phyloP scores from a whole-genome alignment of 345 rosid genomes.

The Linum tenue region DNA sequence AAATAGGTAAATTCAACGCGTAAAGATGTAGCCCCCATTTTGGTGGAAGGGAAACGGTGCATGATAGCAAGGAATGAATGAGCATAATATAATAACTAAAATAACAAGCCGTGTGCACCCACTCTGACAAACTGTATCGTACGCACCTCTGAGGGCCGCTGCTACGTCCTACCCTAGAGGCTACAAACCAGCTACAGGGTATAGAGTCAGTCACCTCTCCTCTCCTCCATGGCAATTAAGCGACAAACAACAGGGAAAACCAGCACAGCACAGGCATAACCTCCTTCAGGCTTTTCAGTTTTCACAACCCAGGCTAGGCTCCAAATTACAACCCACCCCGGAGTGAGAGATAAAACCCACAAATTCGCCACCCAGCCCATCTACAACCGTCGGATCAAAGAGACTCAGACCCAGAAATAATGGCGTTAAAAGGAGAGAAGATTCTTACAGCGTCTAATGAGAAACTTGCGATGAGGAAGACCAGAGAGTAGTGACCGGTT shows the following conservation, averaged over 20 bases:
- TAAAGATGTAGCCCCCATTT: constrained; percentile 1
- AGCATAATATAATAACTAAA: not conserved
- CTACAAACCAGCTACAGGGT: not conserved
- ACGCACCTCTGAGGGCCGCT: constrained; percentile 14
- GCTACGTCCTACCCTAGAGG: not conserved
- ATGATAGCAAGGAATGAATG: constrained; percentile 18
- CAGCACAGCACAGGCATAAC: not conserved
- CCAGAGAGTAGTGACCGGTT: no score
- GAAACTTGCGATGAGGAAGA: not conserved
- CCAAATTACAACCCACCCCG: no score
- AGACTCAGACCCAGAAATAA: not conserved
- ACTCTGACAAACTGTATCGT: constrained; percentile 28
- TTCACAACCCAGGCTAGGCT: no score
- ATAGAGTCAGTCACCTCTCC: not conserved
- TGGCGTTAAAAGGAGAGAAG: no score
- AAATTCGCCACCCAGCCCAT: not conserved
- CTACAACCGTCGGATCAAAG: no score
- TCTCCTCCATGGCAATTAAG: constrained; percentile 16
- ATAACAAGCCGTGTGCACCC: constrained; percentile 28
- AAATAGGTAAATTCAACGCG: not conserved
- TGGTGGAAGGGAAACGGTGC: constrained; percentile 18
- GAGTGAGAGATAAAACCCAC: no score
- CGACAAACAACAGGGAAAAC: not conserved
- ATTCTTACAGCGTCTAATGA: not conserved
- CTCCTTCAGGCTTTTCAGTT: not conserved